phyloP scores from a whole-genome alignment of 2,329 filamentous ascomycete genomes.

The Thelonectria blattea region DNA sequence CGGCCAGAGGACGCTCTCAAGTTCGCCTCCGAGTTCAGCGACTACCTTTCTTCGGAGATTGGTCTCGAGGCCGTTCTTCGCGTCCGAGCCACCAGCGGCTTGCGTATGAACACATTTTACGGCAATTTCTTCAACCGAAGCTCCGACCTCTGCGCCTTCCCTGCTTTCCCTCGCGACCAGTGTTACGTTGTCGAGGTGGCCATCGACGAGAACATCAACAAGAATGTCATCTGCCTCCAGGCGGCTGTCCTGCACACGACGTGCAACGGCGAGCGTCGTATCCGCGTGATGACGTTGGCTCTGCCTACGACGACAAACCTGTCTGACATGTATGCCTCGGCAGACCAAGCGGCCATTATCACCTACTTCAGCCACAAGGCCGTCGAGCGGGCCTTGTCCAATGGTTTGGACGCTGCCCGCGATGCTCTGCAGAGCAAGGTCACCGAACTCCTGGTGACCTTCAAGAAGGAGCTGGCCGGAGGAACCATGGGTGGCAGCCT shows the following conservation, averaged over 20 bases:
- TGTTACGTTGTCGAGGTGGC: constrained; percentile 98
- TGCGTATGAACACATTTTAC: constrained; percentile 98
- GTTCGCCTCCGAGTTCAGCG: constrained; percentile 95
- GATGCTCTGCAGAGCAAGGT: constrained; percentile 92
- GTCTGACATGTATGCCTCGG: constrained; percentile 90
- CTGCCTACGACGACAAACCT: constrained; percentile 91
- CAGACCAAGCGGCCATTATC: constrained; percentile 91
- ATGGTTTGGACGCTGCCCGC: constrained; percentile 85
- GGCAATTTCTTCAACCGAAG: constrained; percentile 99
- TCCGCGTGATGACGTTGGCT: constrained; percentile 90
- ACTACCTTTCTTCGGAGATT: constrained; percentile 96
- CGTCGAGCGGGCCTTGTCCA: constrained; percentile 85
- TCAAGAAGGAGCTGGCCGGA: constrained; percentile 94
- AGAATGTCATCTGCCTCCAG: constrained; percentile 91
- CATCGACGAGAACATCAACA: constrained; percentile 92
- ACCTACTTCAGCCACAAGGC: constrained; percentile 98
- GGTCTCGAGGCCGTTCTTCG: constrained; percentile 94
- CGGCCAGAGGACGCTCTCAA: constrained; percentile 96
- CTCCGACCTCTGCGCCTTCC: constrained; percentile 96
- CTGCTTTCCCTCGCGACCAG: constrained; percentile 95
- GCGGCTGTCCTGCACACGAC: constrained; percentile 96
- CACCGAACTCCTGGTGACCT: constrained; percentile 90
- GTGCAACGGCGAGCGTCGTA: constrained; percentile 94
- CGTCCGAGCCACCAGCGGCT: constrained; percentile 90
- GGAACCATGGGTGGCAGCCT: constrained; percentile 95